These are phyloP conservation scores for Trichomonascaceae sp. DNA, from an alignment of 1,139 yeast species.

Conservation along the genomic window DNA sequence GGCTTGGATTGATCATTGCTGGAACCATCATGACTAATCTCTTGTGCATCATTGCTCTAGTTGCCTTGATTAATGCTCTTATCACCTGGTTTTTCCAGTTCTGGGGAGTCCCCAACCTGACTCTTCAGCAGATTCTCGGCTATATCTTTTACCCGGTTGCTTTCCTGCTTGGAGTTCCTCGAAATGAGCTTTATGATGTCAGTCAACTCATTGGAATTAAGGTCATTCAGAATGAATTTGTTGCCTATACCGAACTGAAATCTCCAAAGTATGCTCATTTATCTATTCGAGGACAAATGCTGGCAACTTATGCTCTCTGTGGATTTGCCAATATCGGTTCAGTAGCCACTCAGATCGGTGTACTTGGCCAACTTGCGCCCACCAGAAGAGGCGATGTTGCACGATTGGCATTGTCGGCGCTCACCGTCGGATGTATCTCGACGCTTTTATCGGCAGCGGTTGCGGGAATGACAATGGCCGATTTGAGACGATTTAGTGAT, in stretches of 20 bases:
- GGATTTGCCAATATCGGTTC: slow-evolving; percentile 64
- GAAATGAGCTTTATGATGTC: slow-evolving; percentile 48
- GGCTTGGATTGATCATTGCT: slow-evolving; percentile 55
- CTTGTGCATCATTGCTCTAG: slow-evolving; percentile 58
- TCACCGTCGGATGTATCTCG: slow-evolving; percentile 50
- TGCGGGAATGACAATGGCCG: slow-evolving; percentile 63
- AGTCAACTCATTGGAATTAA: slow-evolving; percentile 53
- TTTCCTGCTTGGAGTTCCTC: slow-evolving; percentile 57
- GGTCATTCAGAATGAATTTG: slow-evolving; percentile 60
- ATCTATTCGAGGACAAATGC: slow-evolving; percentile 49
- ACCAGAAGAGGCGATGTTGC: slow-evolving; percentile 47
- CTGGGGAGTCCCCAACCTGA: slow-evolving; percentile 51
- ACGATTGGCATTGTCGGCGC: slow-evolving; percentile 44
- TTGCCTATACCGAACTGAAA: slow-evolving; percentile 45
- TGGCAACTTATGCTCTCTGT: slow-evolving; percentile 61
- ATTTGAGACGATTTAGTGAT: slow-evolving; percentile 28
- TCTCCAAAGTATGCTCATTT: slow-evolving; percentile 43
- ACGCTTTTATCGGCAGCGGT: slow-evolving; percentile 58
- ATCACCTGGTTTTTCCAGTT: slow-evolving; percentile 60
- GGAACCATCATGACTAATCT: slow-evolving; percentile 56
- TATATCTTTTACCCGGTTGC: slow-evolving; percentile 58
- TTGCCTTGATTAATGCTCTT: slow-evolving; percentile 52
- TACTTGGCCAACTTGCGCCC: slow-evolving; percentile 54
- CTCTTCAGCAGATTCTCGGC: slow-evolving; percentile 53
- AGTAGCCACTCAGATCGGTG: slow-evolving; percentile 60